phyloP scores from a whole-genome alignment of 495 filamentous ascomycete genomes.

The Talaromyces thailandensis region DNA sequence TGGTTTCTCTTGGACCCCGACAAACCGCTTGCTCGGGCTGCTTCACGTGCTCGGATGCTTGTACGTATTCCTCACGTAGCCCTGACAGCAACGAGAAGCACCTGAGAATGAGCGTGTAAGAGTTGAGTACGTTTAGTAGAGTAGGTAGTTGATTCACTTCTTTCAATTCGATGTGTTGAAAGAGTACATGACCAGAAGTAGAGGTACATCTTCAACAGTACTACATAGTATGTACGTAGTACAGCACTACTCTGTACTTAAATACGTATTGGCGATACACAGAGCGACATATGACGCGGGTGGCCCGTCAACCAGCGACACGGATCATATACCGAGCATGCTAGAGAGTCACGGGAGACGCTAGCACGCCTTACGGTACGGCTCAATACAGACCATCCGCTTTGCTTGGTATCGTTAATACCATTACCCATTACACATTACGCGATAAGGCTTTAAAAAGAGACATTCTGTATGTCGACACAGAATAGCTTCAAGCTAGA shows the following conservation, averaged over 20 bases:
- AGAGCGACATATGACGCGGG: slow-evolving; percentile 2
- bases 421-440: too few species aligned
- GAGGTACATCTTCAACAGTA: neutral
- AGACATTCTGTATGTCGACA: neutral
- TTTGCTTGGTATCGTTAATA: too few species aligned
- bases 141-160: too few species aligned
- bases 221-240: neutral
- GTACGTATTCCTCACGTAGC: neutral
- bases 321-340: slow-evolving; percentile 7
- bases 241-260: too few species aligned
- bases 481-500: neutral
- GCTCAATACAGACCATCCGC: neutral
- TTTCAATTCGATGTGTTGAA: neutral
- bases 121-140: neutral
- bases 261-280: neutral
- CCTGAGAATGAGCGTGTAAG: neutral
- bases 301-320: slow-evolving; percentile 9
- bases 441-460: neutral
- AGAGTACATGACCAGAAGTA: neutral
- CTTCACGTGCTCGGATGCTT: neutral
- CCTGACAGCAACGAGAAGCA: neutral
- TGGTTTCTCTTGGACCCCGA: neutral
- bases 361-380: neutral
- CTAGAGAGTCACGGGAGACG: too few species aligned
- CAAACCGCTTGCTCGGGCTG: neutral